Base-by-base conservation (phyloP, 495 filamentous ascomycete species). In the Daldinia concentrica region DNA sequence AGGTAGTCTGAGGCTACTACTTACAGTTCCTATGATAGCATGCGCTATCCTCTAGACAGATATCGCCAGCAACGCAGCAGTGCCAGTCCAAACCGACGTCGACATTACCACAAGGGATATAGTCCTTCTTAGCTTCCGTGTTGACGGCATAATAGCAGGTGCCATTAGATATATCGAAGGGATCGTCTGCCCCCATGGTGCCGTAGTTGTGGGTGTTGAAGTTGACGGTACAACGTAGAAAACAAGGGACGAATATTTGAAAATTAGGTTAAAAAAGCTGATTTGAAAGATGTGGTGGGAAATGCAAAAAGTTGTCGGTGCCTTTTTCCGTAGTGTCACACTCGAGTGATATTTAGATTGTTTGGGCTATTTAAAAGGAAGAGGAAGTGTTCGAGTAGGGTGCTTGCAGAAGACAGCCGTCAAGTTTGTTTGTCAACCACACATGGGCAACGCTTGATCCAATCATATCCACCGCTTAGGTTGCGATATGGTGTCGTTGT, bases 71-170 rank as follows among this genome's bases (percentile, higher is more conserved):
- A 48, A 63, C 58, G 24, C 76, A 77, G 45, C 76, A 77, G 11
- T 64, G 39, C n/a, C 69, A 71, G 6, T 72, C 57, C 14, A 66
- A 29, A 1, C 81, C 81, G 27, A 66, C 24, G 3, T 62, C 80
- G 22, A 41, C 72, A 45, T 83, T 82, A 14, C 81, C 81, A 43
- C 79, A 82, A 41, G 80, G 77, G 5, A 82, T 76, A 45, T 77
- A 82, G 0, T 54, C 39, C 0, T 57, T 7, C 2, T 61, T 43
- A 1, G 68, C 12, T 17, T 51, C 4, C 6, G 52, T 48, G 6
- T 62, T 62, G 5, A 29, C 37, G n/a, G 56, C 64, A 7, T 50
- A 77, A 48, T 72, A 79, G 68, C 81, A 83, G 41, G 76, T 78
- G 34, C 81, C 81, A 29, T 81, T 80, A 41, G 78, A 79, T 57